A percentile compares a stretch with the other conserved stretches of the same genome.
Evolutionary conservation across 352 stramenopile genomes (phyloP).

Genomic region (Phytophthora rubi): DNA sequence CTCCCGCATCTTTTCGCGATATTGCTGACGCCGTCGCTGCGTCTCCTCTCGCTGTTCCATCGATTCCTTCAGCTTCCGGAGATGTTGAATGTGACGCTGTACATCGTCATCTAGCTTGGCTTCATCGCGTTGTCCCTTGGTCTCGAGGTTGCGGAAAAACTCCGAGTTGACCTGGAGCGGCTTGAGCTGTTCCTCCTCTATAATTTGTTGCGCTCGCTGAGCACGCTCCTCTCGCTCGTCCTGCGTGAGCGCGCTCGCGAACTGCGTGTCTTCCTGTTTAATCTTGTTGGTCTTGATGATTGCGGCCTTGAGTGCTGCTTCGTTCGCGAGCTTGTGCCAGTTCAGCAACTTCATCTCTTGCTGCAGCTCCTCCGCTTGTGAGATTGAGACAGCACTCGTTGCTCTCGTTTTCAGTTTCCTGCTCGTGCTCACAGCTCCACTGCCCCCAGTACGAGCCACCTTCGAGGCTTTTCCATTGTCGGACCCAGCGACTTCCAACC

Average conservation of each 20-base stretch:
- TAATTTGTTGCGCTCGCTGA: slow-evolving; percentile 92
- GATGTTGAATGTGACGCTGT: slow-evolving; percentile 88
- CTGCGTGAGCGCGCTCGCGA: slow-evolving; percentile 48
- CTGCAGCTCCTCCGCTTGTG: slow-evolving; percentile 84
- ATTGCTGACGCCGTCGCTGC: slow-evolving; percentile 65
- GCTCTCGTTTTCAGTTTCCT: slow-evolving; percentile 31
- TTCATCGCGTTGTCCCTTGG: slow-evolving; percentile 67
- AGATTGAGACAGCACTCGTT: slow-evolving; percentile 31
- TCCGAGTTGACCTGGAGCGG: slow-evolving; percentile 91
- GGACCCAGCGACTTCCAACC: slow-evolving; percentile 25
- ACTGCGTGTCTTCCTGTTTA: slow-evolving; percentile 74
- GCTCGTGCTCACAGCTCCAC: slow-evolving; percentile 13
- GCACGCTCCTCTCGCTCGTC: slow-evolving; percentile 82
- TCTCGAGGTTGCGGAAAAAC: slow-evolving; percentile 88
- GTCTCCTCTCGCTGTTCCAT: slow-evolving; percentile 70
- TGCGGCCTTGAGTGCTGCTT: slow-evolving; percentile 91
- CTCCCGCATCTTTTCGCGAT: slow-evolving; percentile 65
- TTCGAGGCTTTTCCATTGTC: slow-evolving; percentile 17
- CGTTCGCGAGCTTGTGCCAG: slow-evolving; percentile 95
- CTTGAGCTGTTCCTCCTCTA: slow-evolving; percentile 92
- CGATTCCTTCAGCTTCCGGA: slow-evolving; percentile 78
- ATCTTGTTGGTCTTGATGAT: slow-evolving; percentile 91
- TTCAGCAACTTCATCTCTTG: slow-evolving; percentile 95
- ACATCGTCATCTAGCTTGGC: slow-evolving; percentile 85
- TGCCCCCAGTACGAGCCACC: slow-evolving; percentile 19